Evolutionary conservation across 2,329 filamentous ascomycete genomes (phyloP), one percentile per base, ranked within the genome.

Genomic region (Fusarium dimerum): DNA sequence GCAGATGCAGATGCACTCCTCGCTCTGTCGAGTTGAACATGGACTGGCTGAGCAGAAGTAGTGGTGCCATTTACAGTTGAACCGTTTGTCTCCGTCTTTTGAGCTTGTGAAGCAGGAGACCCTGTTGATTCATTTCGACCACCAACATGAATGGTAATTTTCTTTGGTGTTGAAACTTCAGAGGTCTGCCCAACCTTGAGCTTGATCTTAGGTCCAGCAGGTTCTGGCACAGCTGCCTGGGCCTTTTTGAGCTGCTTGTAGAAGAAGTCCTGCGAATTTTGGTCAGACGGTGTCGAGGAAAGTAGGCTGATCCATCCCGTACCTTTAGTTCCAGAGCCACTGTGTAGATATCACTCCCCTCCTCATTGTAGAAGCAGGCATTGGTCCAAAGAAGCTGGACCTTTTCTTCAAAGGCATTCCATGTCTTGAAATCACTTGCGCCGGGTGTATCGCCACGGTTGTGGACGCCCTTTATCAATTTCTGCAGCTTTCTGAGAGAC

Each of bases 301-400:
- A 5, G 7, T 26, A 11, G 11, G 3, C 13, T 6, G 11, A 7
- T 4, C 12, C n/a, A 5, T 9, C 12, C 12, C 64, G 45, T 75
- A 90, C 90, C 83, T 95, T 87, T 7, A 97, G 82, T 54, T 94
- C 86, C 45, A 86, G 83, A 1, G 91, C 90, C 55, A 94, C 77
- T 18, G 83, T 78, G 58, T 86, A 90, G 47, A 96, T 92, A 15
- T 91, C 88, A 65, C 92, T 96, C 5, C 88, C 89, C 66, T 96
- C 92, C 70, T 96, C 90, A 61, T 97, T 97, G 76, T 93, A 97
- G 53, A 87, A 87, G 65, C 86, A 88, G 0, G 92, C 91, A 70
- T 97, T 97, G 45, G 81, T 82, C 92, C 92, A 97, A 41, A 97
- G 85, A 47, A 90, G 80, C 63, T 86, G 89, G 12, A 90, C 80